Evolutionary conservation across 768 basidiomycete genomes (phyloP).

Genomic region (Naganishia onofrii): DNA sequence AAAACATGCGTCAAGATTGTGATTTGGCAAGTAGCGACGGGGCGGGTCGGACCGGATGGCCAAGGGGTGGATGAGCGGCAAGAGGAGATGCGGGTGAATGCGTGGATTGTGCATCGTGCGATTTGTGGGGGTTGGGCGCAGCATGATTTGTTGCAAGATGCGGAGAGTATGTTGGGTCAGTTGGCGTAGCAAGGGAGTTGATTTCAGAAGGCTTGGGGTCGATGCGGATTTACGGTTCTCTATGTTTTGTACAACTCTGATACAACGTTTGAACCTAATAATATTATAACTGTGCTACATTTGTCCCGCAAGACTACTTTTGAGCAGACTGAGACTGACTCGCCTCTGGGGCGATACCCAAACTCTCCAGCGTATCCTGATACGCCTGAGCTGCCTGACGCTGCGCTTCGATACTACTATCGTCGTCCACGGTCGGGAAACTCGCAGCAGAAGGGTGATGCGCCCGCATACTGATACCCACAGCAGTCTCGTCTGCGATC

Average conservation of each 20-base stretch:
- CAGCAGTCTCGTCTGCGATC: slow-evolving; percentile 17
- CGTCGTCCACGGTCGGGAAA: neutral
- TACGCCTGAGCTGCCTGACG: neutral
- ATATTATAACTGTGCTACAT: neutral
- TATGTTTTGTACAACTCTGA: slow-evolving; percentile 1
- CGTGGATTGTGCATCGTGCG: slow-evolving; percentile 48
- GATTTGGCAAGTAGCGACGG: slow-evolving; percentile 39
- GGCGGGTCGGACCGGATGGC: slow-evolving; percentile 33
- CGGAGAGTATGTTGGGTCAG: slow-evolving; percentile 39
- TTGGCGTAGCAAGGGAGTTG: neutral
- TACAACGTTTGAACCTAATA: neutral
- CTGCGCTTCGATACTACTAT: neutral
- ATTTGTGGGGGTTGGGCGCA: slow-evolving; percentile 46
- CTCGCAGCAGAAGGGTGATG: neutral
- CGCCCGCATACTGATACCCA: neutral
- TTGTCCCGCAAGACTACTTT: neutral
- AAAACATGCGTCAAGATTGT: slow-evolving; percentile 39
- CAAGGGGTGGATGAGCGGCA: slow-evolving; percentile 27
- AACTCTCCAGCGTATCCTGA: slow-evolving; percentile 19
- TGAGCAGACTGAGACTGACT: neutral
- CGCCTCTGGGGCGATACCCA: slow-evolving; percentile 13
- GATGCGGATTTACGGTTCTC: neutral
- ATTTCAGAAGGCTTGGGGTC: neutral
- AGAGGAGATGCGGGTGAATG: slow-evolving; percentile 39
- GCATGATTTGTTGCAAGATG: slow-evolving; percentile 41